A percentile compares a stretch with the other conserved stretches of the same genome.
These are phyloP conservation scores for Neofusicoccum ribis DNA, from an alignment of 2,329 filamentous ascomycete genomes.

Conservation along the genomic window DNA sequence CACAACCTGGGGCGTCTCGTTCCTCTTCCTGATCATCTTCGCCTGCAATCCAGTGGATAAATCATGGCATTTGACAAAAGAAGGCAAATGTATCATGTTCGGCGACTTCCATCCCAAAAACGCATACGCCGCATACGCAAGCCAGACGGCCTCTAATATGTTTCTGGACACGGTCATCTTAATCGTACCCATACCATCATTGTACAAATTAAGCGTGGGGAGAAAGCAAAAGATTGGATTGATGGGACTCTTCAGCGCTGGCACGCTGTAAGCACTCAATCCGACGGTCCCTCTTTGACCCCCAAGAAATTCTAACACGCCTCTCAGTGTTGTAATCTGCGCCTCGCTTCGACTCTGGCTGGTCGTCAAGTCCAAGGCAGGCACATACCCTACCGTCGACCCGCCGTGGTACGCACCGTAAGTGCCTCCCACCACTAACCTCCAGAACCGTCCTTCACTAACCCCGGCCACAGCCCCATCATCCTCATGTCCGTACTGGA, in stretches of 20 bases:
- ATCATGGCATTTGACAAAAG: slow-evolving; percentile 30
- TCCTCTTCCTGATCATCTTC: slow-evolving; percentile 34
- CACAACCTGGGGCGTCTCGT: slow-evolving; percentile 33
- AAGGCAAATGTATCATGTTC: slow-evolving; percentile 36
- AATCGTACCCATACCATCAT: slow-evolving; percentile 33
- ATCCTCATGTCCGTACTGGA: slow-evolving; percentile 25
- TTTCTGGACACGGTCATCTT: slow-evolving; percentile 35
- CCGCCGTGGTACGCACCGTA: slow-evolving; percentile 19
- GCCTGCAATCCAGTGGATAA: slow-evolving; percentile 32
- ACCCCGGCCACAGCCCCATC: slow-evolving; percentile 7
- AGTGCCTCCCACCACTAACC: not conserved
- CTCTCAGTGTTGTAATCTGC: slow-evolving; percentile 12
- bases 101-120: slow-evolving; percentile 32
- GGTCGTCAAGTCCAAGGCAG: slow-evolving; percentile 13
- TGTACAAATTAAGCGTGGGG: slow-evolving; percentile 31
- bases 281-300: not conserved
- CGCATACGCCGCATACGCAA: slow-evolving; percentile 33
- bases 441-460: not conserved
- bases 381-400: slow-evolving; percentile 15
- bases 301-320: not conserved
- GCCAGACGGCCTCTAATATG: slow-evolving; percentile 36
- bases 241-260: slow-evolving; percentile 25
- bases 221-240: slow-evolving; percentile 34
- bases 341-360: slow-evolving; percentile 15
- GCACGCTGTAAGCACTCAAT: not conserved